Evolutionary conservation across 1,284 basidiomycete genomes (phyloP), one percentile per base, ranked within the genome.

Genomic region (Malassezia caprae): DNA sequence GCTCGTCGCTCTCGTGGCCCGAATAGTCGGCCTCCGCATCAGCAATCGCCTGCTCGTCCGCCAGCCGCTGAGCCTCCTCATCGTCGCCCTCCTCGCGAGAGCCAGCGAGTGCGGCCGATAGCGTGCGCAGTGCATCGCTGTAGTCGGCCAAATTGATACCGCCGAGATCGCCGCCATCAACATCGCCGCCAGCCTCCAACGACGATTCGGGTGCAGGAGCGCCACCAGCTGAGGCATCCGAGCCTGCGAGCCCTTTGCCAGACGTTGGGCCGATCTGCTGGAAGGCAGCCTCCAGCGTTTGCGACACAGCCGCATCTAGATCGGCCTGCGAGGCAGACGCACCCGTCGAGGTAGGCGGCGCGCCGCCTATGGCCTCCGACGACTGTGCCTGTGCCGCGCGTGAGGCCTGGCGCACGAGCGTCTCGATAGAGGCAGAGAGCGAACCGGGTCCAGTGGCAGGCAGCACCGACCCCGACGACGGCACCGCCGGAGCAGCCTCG

Each of bases 111-210:
- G 65, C 65, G 8, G 61, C 62, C 2, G 61, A 64, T 34, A 67
- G 62, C 5, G 65, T 64, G n/a, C 65, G 63, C 42, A 67, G 57
- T 4, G 65, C 65, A 45, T 67, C 65, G 26, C 63, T 46, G 47
- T 67, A 67, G 32, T 67, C 63, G 34, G 63, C 60, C 37, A 67
- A 53, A 45, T 67, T 58, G 58, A 67, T 62, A n/a, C 65, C 63
- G 5, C 57, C 59, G 34, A 60, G 59, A 17, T 49, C 52, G 35
- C 46, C 44, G n/a, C 17, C 45, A n/a, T 28, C 43, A 7, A 31
- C 13, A 15, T 42, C 46, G 17, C 35, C 48, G 15, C 15, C 21
- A 4, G 41, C 51, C 30, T 43, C 21, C 24, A 49, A 12, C 46
- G 30, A 27, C 17, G 31, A 24, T 39, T 15, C 52, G 37, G 12